phyloP scores from a whole-genome alignment of 1,284 basidiomycete genomes.

The Inonotus hispidus region DNA sequence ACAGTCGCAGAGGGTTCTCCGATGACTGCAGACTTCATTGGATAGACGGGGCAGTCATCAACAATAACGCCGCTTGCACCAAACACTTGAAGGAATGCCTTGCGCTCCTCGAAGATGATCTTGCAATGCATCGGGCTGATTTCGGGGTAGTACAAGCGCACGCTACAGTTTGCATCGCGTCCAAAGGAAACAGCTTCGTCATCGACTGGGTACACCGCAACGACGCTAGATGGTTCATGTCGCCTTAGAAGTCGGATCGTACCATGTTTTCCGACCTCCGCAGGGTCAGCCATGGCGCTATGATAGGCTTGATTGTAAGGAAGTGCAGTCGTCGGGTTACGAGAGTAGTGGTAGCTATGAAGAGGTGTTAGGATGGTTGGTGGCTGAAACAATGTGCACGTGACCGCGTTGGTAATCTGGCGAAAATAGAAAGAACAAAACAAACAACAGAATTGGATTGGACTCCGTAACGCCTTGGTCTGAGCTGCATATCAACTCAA shows the following conservation, averaged over 20 bases:
- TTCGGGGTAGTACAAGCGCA: conserved; percentile 61
- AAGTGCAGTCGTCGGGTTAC: background rate
- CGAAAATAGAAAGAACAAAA: no score
- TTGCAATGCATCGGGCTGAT: conserved; percentile 60
- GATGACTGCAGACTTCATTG: conserved; percentile 24
- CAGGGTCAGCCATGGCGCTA: conserved; percentile 31
- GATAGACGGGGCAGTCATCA: conserved; percentile 57
- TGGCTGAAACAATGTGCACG: background rate
- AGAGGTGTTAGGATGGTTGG: background rate
- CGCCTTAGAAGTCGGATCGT: conserved; percentile 56
- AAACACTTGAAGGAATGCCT: conserved; percentile 61
- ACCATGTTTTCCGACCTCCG: conserved; percentile 53
- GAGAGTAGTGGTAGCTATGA: background rate
- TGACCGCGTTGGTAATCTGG: background rate
- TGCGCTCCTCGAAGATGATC: conserved; percentile 58
- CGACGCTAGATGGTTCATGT: conserved; percentile 35
- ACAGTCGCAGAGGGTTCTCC: conserved; percentile 29
- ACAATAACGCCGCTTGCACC: conserved; percentile 52
- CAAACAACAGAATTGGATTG: no score
- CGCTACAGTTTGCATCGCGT: conserved; percentile 52
- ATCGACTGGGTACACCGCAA: conserved; percentile 69
- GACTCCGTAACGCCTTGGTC: no score
- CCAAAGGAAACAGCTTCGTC: conserved; percentile 62
- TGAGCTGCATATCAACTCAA: no score
- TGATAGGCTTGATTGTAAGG: background rate